Conservation (phyloP, 2,329 filamentous ascomycete species). For the Colletotrichum sp. region DNA sequence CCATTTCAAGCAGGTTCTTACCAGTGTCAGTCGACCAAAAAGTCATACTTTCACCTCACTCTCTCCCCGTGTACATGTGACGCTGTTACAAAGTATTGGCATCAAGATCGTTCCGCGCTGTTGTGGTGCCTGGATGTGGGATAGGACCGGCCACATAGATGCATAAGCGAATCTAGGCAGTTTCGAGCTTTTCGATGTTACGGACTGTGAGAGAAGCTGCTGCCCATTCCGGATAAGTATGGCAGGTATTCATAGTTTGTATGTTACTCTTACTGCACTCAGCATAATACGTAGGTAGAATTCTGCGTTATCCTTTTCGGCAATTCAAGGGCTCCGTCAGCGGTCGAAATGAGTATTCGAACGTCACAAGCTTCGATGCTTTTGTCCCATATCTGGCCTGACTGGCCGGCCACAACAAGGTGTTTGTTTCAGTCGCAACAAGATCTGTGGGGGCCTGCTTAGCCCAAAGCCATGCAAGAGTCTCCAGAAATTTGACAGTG, state of each 20-base stretch:
- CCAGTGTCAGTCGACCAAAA: neutral
- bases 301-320: neutral
- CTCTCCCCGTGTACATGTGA: neutral
- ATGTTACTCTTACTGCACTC: neutral
- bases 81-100: slow-evolving; percentile 24
- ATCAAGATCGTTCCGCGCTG: slow-evolving; percentile 63
- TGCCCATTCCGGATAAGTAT: neutral
- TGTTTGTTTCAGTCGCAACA: neutral
- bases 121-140: slow-evolving; percentile 61
- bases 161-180: slow-evolving; percentile 49
- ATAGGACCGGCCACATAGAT: slow-evolving; percentile 59
- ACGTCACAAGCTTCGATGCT: neutral
- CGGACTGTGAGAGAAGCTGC: neutral
- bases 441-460: neutral
- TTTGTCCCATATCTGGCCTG: neutral
- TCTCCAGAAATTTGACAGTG: neutral
- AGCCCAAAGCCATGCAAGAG: neutral
- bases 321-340: neutral
- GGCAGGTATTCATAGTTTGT: neutral
- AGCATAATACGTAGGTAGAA: neutral
- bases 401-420: neutral
- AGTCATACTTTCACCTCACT: neutral
- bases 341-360: neutral
- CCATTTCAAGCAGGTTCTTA: neutral
- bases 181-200: slow-evolving; percentile 38